These are phyloP conservation scores for Xerocomellus dryophilus DNA, from an alignment of 768 basidiomycete species.

Conservation along the genomic window DNA sequence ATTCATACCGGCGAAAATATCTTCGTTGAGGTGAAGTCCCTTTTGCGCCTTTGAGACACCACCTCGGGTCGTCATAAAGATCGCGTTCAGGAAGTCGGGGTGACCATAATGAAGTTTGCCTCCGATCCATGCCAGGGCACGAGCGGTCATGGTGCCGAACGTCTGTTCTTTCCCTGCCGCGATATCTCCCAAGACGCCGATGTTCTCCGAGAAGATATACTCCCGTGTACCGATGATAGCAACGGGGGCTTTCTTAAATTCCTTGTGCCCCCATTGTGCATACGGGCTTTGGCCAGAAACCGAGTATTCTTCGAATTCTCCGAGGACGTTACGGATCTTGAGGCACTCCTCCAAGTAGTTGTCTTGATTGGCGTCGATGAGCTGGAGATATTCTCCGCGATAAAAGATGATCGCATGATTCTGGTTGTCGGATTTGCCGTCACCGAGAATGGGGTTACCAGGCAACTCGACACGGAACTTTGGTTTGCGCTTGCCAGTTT, in stretches of 20 bases:
- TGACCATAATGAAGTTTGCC: constrained; percentile 99
- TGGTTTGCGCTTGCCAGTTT: constrained; percentile 84
- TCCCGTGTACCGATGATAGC: constrained; percentile 98
- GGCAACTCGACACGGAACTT: constrained; percentile 98
- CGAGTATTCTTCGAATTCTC: constrained; percentile 94
- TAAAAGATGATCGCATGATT: constrained; percentile 99
- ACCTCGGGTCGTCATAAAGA: constrained; percentile 98
- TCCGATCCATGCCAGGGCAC: constrained; percentile 93
- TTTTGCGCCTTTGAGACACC: constrained; percentile 99
- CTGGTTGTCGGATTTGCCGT: constrained; percentile 99
- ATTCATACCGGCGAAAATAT: constrained; percentile 99
- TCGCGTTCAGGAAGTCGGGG: constrained; percentile 97
- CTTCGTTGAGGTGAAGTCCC: constrained; percentile 96
- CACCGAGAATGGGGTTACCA: constrained; percentile 97
- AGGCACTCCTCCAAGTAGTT: constrained; percentile 99
- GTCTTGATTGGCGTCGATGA: constrained; percentile 99
- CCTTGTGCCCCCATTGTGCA: constrained; percentile 92
- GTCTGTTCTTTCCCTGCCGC: constrained; percentile 99
- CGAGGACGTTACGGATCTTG: constrained; percentile 96
- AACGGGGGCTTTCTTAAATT: constrained; percentile 86
- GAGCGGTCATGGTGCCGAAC: constrained; percentile 97
- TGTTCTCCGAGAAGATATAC: constrained; percentile 99
- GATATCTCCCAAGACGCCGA: constrained; percentile 97
- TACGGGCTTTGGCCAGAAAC: constrained; percentile 93
- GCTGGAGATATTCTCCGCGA: constrained; percentile 96